Evolutionary conservation across 2,329 filamentous ascomycete species (phyloP).

Genomic region (Waltergamsia citrina): DNA sequence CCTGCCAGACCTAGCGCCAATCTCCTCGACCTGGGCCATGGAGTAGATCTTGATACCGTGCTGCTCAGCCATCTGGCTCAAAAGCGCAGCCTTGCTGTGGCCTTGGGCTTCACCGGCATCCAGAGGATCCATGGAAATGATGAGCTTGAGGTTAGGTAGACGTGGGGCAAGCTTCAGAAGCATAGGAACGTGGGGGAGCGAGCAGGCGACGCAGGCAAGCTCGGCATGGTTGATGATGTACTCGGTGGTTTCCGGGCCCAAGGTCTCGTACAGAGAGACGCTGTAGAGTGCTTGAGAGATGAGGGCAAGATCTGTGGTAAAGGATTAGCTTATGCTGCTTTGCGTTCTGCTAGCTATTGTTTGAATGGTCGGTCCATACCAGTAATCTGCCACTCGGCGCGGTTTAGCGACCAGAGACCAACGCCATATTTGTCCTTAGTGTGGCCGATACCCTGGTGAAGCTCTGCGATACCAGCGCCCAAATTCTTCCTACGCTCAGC

Average conservation of each 20-base stretch:
- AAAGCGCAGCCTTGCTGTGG: conserved; percentile 67
- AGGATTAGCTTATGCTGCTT: not conserved
- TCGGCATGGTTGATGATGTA: conserved; percentile 91
- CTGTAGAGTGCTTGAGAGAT: conserved; percentile 82
- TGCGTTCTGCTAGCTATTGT: not conserved
- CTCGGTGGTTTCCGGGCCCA: conserved; percentile 84
- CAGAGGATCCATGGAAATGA: conserved; percentile 78
- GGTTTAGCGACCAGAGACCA: conserved; percentile 80
- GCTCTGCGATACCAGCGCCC: conserved; percentile 74
- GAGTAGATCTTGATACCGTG: conserved; percentile 72
- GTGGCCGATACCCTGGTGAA: conserved; percentile 67
- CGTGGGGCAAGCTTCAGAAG: conserved; percentile 72
- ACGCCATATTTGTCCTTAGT: conserved; percentile 55
- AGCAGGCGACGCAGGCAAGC: conserved; percentile 66
- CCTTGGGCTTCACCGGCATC: conserved; percentile 69
- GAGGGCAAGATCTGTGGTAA: conserved; percentile 64
- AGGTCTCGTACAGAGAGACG: conserved; percentile 92
- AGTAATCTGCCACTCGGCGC: conserved; percentile 79
- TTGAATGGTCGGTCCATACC: conserved; percentile 30
- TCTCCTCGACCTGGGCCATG: conserved; percentile 69
- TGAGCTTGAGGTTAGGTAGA: conserved; percentile 73
- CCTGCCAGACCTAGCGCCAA: conserved; percentile 63
- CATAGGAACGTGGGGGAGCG: conserved; percentile 70
- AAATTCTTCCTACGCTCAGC: conserved; percentile 72
- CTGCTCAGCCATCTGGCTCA: conserved; percentile 66